Conservation (phyloP, 306 rosid species). For the Prunus mume region DNA sequence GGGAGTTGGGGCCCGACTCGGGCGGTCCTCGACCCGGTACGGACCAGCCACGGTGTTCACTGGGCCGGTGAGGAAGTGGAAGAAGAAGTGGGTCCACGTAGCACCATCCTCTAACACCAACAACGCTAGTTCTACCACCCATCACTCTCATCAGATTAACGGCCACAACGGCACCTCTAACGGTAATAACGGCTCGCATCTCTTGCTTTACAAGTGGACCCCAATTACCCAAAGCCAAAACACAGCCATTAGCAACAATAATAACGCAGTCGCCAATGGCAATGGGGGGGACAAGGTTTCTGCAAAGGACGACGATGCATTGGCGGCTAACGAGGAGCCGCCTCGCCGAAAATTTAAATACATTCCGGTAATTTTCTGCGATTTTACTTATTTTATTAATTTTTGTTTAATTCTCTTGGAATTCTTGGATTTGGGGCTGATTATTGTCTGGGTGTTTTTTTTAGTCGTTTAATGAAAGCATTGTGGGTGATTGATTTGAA, state of each 20-base stretch:
- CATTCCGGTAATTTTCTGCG: slow-evolving; percentile 59
- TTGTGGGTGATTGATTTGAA: neutral
- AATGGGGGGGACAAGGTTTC: slow-evolving; percentile 21
- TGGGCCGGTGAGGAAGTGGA: slow-evolving; percentile 98
- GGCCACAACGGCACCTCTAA: slow-evolving; percentile 32
- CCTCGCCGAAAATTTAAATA: slow-evolving; percentile 89
- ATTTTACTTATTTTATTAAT: neutral
- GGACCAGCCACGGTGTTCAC: slow-evolving; percentile 96
- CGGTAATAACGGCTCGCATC: slow-evolving; percentile 82
- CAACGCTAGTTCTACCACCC: neutral
- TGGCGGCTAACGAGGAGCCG: slow-evolving; percentile 49
- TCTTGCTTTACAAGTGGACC: slow-evolving; percentile 87
- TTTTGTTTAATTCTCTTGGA: neutral
- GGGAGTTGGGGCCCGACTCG: slow-evolving; percentile 96
- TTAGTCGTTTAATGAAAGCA: neutral
- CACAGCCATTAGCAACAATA: slow-evolving; percentile 21
- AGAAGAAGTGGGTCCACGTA: slow-evolving; percentile 97
- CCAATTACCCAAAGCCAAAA: slow-evolving; percentile 76
- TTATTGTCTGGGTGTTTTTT: slow-evolving; percentile 1
- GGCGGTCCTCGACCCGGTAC: slow-evolving; percentile 92
- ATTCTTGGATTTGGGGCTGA: slow-evolving; percentile 1
- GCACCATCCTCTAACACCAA: slow-evolving; percentile 49
- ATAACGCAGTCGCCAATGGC: slow-evolving; percentile 14
- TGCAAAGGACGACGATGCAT: slow-evolving; percentile 19
- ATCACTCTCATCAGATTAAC: slow-evolving; percentile 32